Evolutionary conservation across 1,284 basidiomycete species (phyloP), one percentile per base, ranked within the genome.

Genomic region (Trichosporon asahii): DNA sequence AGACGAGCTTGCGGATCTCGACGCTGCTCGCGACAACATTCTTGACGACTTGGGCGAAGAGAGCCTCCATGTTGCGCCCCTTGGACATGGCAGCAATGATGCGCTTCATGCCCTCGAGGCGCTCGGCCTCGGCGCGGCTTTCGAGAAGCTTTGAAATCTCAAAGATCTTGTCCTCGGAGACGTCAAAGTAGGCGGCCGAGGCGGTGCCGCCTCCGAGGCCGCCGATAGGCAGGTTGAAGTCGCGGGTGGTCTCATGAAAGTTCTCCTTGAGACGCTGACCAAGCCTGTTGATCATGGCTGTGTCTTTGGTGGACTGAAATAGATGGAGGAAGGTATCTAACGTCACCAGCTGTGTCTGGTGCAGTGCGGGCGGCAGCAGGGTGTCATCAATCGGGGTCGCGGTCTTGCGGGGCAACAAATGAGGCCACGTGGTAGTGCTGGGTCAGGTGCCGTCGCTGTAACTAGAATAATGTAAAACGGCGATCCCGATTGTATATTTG

Each of bases 1-100:
- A 99, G 60, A 98, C 95, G 69, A 99, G 90, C 84, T 98, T 98
- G 73, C 95, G 90, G 75, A 98, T 92, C 83, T 98, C 95, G 64
- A 98, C 89, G 80, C 93, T 93, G 63, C 88, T 89, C 2, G 92
- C 92, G 2, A 92, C 93, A 66, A 96, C 94, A 75, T 94, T 94
- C 85, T 95, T 95, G 78, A 95, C 94, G 46, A 97, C 95, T 80
- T 92, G 91, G 3, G 95, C 92, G 78, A 96, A 97, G 86, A 93
- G 95, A 71, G 90, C 89, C 44, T 94, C 91, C 74, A 95, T 93
- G 77, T 95, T 92, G 66, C 93, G 90, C 35, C 91, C 91, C 85
- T 96, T 96, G 46, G 93, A 95, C 74, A 97, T 95, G 82, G 95
- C 94, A 60, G 94, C 95, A 73, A 97, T 89, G 68, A 98, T 88